Percentiles rank a stretch among this genome's conserved stretches.
Conservation (phyloP, 2,329 filamentous ascomycete species). For the Cercospora sp. region DNA sequence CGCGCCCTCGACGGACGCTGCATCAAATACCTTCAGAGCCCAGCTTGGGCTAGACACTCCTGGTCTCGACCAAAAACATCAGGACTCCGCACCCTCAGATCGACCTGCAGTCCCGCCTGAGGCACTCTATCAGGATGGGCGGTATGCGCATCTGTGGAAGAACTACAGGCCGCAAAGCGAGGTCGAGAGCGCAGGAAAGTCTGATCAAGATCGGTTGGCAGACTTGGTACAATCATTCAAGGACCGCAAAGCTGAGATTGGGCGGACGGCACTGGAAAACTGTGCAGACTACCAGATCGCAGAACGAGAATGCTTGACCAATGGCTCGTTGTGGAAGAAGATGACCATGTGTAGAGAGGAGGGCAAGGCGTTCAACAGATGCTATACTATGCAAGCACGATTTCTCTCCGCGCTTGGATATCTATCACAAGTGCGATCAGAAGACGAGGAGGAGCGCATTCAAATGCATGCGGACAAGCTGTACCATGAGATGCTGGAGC, state of each 20-base stretch:
- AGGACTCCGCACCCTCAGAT: slow-evolving; percentile 30
- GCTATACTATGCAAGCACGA: slow-evolving; percentile 86
- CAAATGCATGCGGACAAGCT: slow-evolving; percentile 94
- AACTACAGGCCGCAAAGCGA: slow-evolving; percentile 74
- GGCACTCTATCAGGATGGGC: slow-evolving; percentile 67
- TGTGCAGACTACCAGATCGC: slow-evolving; percentile 84
- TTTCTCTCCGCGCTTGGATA: slow-evolving; percentile 91
- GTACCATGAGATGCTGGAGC: slow-evolving; percentile 81
- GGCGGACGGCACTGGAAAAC: slow-evolving; percentile 84
- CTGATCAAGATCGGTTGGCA: slow-evolving; percentile 76
- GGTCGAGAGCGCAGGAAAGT: slow-evolving; percentile 68
- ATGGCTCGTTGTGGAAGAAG: slow-evolving; percentile 66
- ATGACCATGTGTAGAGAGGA: slow-evolving; percentile 80
- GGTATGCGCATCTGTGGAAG: slow-evolving; percentile 89
- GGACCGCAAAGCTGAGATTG: slow-evolving; percentile 74
- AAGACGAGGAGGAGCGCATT: slow-evolving; percentile 74
- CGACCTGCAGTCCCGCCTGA: slow-evolving; percentile 49
- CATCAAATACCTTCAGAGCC: slow-evolving; percentile 37
- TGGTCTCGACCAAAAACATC: slow-evolving; percentile 27
- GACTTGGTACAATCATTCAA: slow-evolving; percentile 84
- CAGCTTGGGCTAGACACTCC: slow-evolving; percentile 34
- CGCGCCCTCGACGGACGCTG: slow-evolving; percentile 33
- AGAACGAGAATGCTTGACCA: slow-evolving; percentile 78
- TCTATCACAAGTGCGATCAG: slow-evolving; percentile 65
- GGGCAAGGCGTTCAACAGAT: slow-evolving; percentile 76